Percentiles rank a stretch among this genome's conserved stretches.
Evolutionary conservation across 2,329 filamentous ascomycete genomes (phyloP).

Genomic region (Penicillium oxalicum): DNA sequence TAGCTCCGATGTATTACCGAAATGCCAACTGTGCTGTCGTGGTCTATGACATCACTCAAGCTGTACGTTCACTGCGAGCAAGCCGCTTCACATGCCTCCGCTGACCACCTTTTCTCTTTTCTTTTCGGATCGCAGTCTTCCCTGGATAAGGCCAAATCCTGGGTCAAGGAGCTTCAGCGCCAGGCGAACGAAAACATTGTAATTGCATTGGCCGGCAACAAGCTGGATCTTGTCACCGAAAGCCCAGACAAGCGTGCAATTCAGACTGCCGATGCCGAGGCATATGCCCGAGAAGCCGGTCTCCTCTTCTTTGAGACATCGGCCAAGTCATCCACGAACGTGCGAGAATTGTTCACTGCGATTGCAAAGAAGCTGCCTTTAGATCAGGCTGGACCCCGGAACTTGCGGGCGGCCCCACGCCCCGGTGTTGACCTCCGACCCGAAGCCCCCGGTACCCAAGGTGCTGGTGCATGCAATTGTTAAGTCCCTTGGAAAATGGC

Average conservation of each 20-base stretch:
- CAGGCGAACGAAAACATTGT: constrained; percentile 99
- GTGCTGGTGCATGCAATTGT: constrained; percentile 58
- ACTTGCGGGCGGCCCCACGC: constrained; percentile 61
- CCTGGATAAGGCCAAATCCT: constrained; percentile 96
- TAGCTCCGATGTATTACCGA: constrained; percentile 98
- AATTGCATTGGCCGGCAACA: constrained; percentile 96
- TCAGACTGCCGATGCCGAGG: constrained; percentile 79
- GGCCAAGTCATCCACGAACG: constrained; percentile 94
- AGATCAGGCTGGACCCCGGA: constrained; percentile 89
- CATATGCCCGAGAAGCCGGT: constrained; percentile 87
- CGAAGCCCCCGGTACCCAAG: constrained; percentile 55
- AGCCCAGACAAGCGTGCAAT: constrained; percentile 95
- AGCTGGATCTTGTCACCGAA: constrained; percentile 90
- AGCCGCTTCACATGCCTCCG: constrained; percentile 3
- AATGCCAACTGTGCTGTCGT: constrained; percentile 99
- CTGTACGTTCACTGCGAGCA: constrained; percentile 55
- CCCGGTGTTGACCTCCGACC: constrained; percentile 63
- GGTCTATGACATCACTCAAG: constrained; percentile 98
- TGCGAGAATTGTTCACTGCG: constrained; percentile 89
- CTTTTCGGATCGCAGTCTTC: constrained; percentile 60
- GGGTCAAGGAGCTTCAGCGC: constrained; percentile 97
- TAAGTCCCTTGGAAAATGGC: constrained; percentile 35
- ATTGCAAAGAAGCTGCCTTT: constrained; percentile 97
- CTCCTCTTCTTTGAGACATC: constrained; percentile 98
- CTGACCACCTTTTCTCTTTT: constrained; percentile 12